Evolutionary conservation across 2,329 filamentous ascomycete genomes (phyloP), one percentile per base, ranked within the genome.

Genomic region (Aspergillus melleus): DNA sequence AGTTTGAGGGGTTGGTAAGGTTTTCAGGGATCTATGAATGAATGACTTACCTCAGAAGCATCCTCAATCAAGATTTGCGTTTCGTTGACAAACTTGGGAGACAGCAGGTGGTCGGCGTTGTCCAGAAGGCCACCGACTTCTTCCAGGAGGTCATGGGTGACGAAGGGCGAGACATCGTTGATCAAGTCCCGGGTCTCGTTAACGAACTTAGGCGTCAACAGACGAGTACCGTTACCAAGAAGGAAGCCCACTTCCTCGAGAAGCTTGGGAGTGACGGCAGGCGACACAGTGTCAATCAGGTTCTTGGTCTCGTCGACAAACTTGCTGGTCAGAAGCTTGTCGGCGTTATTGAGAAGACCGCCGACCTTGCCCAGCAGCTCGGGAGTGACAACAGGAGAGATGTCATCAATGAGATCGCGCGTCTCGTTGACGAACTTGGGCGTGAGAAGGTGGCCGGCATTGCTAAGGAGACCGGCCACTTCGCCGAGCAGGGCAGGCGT

Each of bases 181-280:
- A 74, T 66, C 14, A 74, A 63, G 22, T 60, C 60, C 12, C 62
- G 62, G 2, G 72, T 74, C 20, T 72, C 70, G 20, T 63, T 58
- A 50, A 75, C 70, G 50, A 75, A 75, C 46, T 62, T 61, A 32
- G 72, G 66, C 1, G 70, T 72, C 47, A 75, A 63, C 20, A 75
- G 61, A 6, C 29, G 54, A 19, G 70, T 71, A 8, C 69, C 72
- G 53, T 75, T 75, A 46, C 66, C 68, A 20, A 75, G 62, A 30
- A 75, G 64, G 58, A 64, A 68, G 32, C 63, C 64, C 49, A 74
- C 61, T 46, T 71, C 68, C 49, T 65, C 59, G 39, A 75, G 68
- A 11, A 73, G 65, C 59, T 70, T 60, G 60, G 67, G 65, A 54
- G 69, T 65, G 63, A 74, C 54, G 22, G 58, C 62, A 19, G 66